phyloP scores from a whole-genome alignment of 2,329 filamentous ascomycete genomes.

The Penicillium fuscoglaucum region DNA sequence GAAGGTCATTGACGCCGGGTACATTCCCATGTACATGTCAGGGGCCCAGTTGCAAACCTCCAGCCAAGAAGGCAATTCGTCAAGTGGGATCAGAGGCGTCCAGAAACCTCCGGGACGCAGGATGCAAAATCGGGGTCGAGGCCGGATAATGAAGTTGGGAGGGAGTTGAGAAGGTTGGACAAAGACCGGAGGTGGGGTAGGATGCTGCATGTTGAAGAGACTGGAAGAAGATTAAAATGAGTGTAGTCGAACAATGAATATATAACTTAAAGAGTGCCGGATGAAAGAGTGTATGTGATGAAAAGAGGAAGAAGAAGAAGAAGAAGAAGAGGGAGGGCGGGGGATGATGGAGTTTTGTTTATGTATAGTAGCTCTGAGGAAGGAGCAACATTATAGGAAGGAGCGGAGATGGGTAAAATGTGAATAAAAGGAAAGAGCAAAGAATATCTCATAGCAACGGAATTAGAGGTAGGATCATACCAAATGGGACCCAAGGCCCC shows the following conservation, averaged over 20 bases:
- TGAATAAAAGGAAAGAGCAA: not conserved
- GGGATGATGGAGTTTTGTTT: not conserved
- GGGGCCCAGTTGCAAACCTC: conserved; percentile 30
- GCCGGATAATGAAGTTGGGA: conserved; percentile 15
- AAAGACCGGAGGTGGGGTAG: not conserved
- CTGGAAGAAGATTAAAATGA: conserved; percentile 3
- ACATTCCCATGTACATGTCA: conserved; percentile 25
- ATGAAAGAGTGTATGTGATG: conserved; percentile 14
- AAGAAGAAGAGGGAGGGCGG: not conserved
- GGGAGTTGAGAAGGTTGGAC: not conserved
- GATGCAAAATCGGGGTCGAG: conserved; percentile 43
- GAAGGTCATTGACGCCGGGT: conserved; percentile 21
- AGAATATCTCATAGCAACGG: not conserved
- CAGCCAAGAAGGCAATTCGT: conserved; percentile 45
- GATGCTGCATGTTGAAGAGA: conserved; percentile 14
- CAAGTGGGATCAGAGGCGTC: conserved; percentile 45
- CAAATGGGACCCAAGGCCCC: not conserved
- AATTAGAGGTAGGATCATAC: not conserved
- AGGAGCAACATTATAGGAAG: not conserved
- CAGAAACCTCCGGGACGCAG: conserved; percentile 36
- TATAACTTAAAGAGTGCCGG: not conserved
- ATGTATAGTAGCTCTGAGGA: not conserved
- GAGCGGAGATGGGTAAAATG: not conserved
- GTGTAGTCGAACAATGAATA: conserved; percentile 6
- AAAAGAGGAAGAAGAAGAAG: conserved; percentile 1